Evolutionary conservation across 2,329 filamentous ascomycete genomes (phyloP).

Genomic region (Fusarium stilboides): DNA sequence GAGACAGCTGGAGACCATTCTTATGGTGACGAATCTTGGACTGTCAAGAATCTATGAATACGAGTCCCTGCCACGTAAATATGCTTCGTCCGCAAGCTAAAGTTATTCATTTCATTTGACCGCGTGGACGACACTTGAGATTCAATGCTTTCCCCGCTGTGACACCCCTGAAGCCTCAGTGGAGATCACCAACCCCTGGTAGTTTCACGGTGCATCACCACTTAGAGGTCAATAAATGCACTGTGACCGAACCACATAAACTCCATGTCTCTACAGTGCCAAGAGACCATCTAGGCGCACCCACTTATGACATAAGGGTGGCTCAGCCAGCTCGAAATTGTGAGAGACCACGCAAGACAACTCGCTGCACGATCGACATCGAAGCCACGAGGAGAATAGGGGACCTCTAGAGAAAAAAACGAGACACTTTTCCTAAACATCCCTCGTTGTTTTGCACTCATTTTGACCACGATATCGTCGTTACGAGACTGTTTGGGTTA

Average conservation of each 20-base stretch:
- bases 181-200: conserved; percentile 38
- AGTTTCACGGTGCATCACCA: conserved; percentile 29
- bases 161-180: conserved; percentile 37
- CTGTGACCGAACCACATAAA: conserved; percentile 5
- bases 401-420: conserved; percentile 41
- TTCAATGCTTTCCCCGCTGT: conserved; percentile 45
- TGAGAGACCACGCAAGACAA: conserved; percentile 53
- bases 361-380: conserved; percentile 45
- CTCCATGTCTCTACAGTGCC: conserved; percentile 39
- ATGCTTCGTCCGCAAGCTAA: background rate
- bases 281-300: conserved; percentile 13
- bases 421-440: conserved; percentile 36
- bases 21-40: background rate
- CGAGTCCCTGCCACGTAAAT: too few relatives aligned
- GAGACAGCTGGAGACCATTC: too few relatives aligned
- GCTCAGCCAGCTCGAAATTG: conserved; percentile 51
- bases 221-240: conserved; percentile 9
- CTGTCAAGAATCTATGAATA: background rate
- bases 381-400: conserved; percentile 51
- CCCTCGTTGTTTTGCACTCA: conserved; percentile 21
- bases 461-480: conserved; percentile 19
- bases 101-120: conserved; percentile 4
- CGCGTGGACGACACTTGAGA: conserved; percentile 30
- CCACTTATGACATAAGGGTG: conserved; percentile 53
- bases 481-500: conserved; percentile 28